Conservation (phyloP, 208 protist species). For the Acanthamoeba triangularis region DNA sequence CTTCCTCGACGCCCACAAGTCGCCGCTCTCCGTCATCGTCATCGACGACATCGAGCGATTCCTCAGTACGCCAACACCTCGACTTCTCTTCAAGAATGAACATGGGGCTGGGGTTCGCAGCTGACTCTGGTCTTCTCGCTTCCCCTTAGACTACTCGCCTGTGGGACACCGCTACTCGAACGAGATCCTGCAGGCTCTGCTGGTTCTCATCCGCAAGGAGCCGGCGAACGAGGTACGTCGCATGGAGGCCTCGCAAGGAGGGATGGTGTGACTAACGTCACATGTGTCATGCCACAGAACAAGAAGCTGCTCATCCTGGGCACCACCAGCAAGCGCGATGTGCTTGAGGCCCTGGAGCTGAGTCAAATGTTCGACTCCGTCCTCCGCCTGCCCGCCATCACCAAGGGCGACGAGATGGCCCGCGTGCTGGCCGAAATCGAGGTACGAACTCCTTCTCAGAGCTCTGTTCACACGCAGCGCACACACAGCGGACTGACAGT, state of each 20-base stretch:
- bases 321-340: slow-evolving; percentile 94
- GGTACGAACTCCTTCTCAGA: neutral
- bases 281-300: no score
- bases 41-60: slow-evolving; percentile 98
- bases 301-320: slow-evolving; percentile 97
- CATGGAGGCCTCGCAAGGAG: neutral
- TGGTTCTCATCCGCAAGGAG: slow-evolving; percentile 96
- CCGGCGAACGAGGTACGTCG: slow-evolving; percentile 89
- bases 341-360: slow-evolving; percentile 96
- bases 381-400: slow-evolving; percentile 73
- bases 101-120: no score
- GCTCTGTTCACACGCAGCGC: neutral
- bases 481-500: neutral
- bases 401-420: slow-evolving; percentile 62
- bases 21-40: slow-evolving; percentile 97
- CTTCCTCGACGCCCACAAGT: slow-evolving; percentile 99
- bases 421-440: slow-evolving; percentile 69
- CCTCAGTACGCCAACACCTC: slow-evolving; percentile 81
- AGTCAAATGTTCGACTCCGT: slow-evolving; percentile 91
- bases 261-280: no score
- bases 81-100: no score
- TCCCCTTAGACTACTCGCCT: slow-evolving; percentile 96
- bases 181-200: slow-evolving; percentile 97
- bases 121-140: neutral
- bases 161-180: slow-evolving; percentile 99